Evolutionary conservation across 352 stramenopile genomes (phyloP), one percentile per base, ranked within the genome.

Genomic region (Globisporangium irregulare): DNA sequence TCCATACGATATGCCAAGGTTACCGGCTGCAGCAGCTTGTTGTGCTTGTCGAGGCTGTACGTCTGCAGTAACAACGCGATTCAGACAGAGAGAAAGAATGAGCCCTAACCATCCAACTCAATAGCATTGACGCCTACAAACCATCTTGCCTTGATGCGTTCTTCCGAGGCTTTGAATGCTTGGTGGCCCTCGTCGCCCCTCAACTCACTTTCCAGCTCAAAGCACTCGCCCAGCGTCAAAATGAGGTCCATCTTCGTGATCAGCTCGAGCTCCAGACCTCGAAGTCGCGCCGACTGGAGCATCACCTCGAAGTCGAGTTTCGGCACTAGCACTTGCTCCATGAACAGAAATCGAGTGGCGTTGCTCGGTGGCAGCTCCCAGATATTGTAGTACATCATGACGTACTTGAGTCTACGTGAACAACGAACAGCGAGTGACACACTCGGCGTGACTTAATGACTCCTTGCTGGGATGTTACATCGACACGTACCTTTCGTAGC

Each of bases 161-260:
- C 70, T 25, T 93, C 86, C 0, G 68, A 62, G 20, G 74, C 59
- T 51, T 80, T 87, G 34, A 93, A 79, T 14, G 62, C 66, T 29
- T 74, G 36, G 48, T 91, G 83, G 0, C 79, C 80, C 4, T 55
- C 53, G 32, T 84, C 74, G 0, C 82, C 83, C 54, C 74, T 78
- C 0, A 87, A 4, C 51, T 92, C 79, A 9, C 78, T 59, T 66
- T 98, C 92, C 12, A 98, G 69, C 43, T 84, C 73, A 62, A 98
- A 94, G 66, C 92, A 96, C 38, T 94, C 81, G 56, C 87, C 80
- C 3, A 98, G 67, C 0, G 86, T 59, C 5, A 92, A 68, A 1
- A 95, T 76, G 64, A 98, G 76, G 58, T 97, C 79, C 69, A 93
- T 84, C 74, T 97, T 98, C 18, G 87, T 97, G 27, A 90, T 84